Evolutionary conservation across 192 early-diverging fungal species (phyloP).

Genomic region (Backusella mclennaniae): DNA sequence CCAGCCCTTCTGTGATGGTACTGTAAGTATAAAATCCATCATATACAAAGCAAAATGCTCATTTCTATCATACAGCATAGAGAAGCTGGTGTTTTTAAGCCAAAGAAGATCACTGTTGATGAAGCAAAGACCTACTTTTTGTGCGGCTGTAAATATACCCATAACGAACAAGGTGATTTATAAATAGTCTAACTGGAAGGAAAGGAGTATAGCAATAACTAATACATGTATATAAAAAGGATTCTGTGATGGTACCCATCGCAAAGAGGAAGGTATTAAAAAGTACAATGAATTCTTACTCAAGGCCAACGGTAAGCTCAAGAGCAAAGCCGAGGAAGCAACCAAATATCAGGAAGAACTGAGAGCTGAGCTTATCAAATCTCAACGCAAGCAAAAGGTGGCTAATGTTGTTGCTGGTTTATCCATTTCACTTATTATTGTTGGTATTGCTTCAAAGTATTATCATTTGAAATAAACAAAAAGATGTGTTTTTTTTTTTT

Average conservation of each 20-base stretch:
- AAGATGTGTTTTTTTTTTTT: background rate
- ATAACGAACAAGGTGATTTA: conserved; percentile 16
- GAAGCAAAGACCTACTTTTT: conserved; percentile 23
- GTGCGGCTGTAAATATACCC: conserved; percentile 26
- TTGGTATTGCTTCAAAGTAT: conserved; percentile 11
- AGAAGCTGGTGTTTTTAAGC: conserved; percentile 17
- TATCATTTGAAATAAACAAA: background rate
- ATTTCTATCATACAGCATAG: conserved; percentile 3
- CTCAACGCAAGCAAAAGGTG: conserved; percentile 18
- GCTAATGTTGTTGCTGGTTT: conserved; percentile 22
- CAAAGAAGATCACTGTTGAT: conserved; percentile 20
- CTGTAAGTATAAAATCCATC: background rate
- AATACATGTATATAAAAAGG: background rate
- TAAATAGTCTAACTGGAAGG: background rate
- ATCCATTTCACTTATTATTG: conserved; percentile 6
- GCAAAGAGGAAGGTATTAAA: conserved; percentile 21
- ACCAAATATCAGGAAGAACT: background rate
- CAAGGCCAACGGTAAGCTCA: conserved; percentile 19
- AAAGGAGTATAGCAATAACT: background rate
- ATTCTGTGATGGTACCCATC: conserved; percentile 24
- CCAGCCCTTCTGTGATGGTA: conserved; percentile 22
- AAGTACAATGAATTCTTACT: conserved; percentile 25
- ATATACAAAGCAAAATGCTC: background rate
- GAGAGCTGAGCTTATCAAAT: background rate
- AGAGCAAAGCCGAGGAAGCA: background rate